These are phyloP conservation scores for Penicillium frequentans DNA, from an alignment of 2,329 filamentous ascomycete genomes.

Conservation along the genomic window DNA sequence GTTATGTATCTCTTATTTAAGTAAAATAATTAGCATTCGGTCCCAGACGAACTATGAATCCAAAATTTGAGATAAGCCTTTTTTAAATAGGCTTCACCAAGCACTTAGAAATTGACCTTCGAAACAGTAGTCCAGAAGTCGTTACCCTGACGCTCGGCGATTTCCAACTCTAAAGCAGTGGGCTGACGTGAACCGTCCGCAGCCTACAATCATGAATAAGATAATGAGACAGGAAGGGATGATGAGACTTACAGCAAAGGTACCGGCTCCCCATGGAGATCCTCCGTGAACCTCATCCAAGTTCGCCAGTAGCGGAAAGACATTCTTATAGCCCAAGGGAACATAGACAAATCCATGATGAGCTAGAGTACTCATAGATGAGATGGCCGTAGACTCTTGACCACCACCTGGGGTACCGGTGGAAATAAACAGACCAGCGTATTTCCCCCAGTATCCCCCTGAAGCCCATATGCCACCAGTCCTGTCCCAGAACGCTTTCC, in stretches of 20 bases:
- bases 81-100: no score
- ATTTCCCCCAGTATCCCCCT: slow-evolving; percentile 81
- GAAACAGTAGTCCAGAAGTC: slow-evolving; percentile 74
- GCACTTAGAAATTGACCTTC: slow-evolving; percentile 61
- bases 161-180: slow-evolving; percentile 67
- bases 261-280: slow-evolving; percentile 89
- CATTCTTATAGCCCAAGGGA: slow-evolving; percentile 86
- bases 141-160: slow-evolving; percentile 82
- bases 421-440: slow-evolving; percentile 85
- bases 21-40: no score
- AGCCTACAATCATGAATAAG: slow-evolving; percentile 35
- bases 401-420: slow-evolving; percentile 82
- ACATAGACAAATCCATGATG: slow-evolving; percentile 97
- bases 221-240: background rate
- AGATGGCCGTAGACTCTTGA: slow-evolving; percentile 84
- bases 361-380: slow-evolving; percentile 79
- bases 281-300: slow-evolving; percentile 81
- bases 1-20: no score
- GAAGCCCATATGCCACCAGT: slow-evolving; percentile 80
- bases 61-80: no score
- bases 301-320: slow-evolving; percentile 69
- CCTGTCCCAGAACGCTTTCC: slow-evolving; percentile 83
- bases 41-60: no score
- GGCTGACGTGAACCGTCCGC: slow-evolving; percentile 84
- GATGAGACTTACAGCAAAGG: slow-evolving; percentile 64